These are phyloP conservation scores for Camelina hispida DNA, from an alignment of 345 rosid species.

Conservation along the genomic window DNA sequence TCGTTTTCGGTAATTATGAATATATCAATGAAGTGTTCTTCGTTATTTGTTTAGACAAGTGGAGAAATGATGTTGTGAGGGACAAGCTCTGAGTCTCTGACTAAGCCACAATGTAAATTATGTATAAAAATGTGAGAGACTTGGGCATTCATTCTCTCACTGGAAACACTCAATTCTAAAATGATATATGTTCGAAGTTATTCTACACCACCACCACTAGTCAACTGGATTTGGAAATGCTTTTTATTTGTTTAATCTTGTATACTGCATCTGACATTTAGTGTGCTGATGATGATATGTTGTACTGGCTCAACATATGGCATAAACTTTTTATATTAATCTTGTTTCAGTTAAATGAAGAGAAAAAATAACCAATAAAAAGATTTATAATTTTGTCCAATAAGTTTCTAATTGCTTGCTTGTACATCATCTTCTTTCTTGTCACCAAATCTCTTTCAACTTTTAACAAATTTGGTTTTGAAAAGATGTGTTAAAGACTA, in stretches of 20 bases:
- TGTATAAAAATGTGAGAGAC: slow-evolving; percentile 18
- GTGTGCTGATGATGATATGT: not conserved
- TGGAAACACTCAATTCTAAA: not conserved
- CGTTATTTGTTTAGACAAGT: not conserved
- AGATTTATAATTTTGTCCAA: not conserved
- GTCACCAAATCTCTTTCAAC: not conserved
- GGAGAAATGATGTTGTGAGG: slow-evolving; percentile 21
- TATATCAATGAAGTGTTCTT: not conserved
- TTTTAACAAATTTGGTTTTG: not conserved
- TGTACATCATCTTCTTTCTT: not conserved
- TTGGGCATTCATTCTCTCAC: not conserved
- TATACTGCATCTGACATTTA: not conserved
- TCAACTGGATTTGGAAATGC: not conserved
- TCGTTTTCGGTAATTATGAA: slow-evolving; percentile 4
- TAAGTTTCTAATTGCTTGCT: not conserved
- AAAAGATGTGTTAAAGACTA: slow-evolving; percentile 17
- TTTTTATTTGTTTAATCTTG: not conserved
- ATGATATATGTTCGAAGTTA: not conserved
- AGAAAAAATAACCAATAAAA: not conserved
- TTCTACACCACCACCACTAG: not conserved
- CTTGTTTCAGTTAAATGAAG: not conserved
- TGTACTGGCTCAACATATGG: not conserved
- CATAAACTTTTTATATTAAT: no score
- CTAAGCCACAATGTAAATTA: not conserved
- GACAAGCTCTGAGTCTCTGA: slow-evolving; percentile 35